Evolutionary conservation across 768 basidiomycete genomes (phyloP), one percentile per base, ranked within the genome.

Genomic region (Leucosporidium yakuticum): DNA sequence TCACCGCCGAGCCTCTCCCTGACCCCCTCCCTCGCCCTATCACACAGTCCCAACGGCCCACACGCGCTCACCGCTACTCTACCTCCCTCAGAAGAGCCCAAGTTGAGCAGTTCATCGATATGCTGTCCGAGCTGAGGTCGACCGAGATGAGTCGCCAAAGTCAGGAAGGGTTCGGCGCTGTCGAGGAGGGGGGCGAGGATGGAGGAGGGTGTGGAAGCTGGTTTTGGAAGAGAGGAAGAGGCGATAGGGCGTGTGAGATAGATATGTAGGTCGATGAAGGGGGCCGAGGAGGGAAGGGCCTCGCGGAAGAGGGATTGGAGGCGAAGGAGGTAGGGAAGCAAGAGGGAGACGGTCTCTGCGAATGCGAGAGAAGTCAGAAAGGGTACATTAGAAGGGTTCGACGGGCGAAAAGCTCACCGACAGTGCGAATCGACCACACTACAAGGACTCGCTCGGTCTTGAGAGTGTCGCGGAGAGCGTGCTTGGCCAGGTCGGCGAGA

Each of bases 361-460:
- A 5, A 17, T 21, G 25, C 25, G n/a, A 8, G 27, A 48, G 6
- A 34, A 7, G 5, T 4, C 3, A 5, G 19, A 5, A 44, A 23
- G 9, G 6, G 27, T 29, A 20, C 25, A 27, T 44, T 19, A 23
- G 6, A 31, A 17, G 55, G 4, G 12, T 12, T 36, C 34, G 6
- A 5, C 34, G 5, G 12, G 34, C 14, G 3, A 4, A 56, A 61
- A 23, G 19, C 63, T 44, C 48, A 58, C 63, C 56, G 17, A 23
- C 6, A 23, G 58, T 49, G 20, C 64, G n/a, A 15, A 65, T 32
- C 1, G 48, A 36, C 64, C 64, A 65, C 2, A 65, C 64, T 12
- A 65, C 64, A 17, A 48, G 25, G 2, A 65, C 64, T 36, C 36
- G n/a, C 49, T 59, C 57, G 25, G 49, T 32, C 49, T 29, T 11